A percentile compares a stretch with the other conserved stretches of the same genome.
Evolutionary conservation across 371 early-diverging fungal species (phyloP).

Genomic region (Mortierella sp.): DNA sequence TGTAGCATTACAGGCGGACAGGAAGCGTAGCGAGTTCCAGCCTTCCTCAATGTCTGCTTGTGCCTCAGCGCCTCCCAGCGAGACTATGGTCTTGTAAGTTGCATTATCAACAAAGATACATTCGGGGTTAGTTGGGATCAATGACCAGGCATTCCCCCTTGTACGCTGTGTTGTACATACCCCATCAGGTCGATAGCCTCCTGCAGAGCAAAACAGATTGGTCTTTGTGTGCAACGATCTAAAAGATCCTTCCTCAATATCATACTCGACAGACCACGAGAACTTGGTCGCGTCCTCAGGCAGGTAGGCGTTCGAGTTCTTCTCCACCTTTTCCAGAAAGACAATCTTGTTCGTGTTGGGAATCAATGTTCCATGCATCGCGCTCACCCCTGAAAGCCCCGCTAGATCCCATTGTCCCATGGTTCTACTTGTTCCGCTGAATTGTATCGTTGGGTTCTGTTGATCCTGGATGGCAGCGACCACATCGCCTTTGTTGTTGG

Average conservation of each 20-base stretch:
- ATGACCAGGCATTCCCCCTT: slow-evolving; percentile 34
- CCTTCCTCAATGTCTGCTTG: slow-evolving; percentile 49
- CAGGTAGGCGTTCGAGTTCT: slow-evolving; percentile 24
- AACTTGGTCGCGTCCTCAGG: slow-evolving; percentile 34
- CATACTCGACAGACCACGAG: slow-evolving; percentile 64
- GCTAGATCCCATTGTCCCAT: slow-evolving; percentile 54
- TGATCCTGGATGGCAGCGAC: not conserved
- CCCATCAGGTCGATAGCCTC: slow-evolving; percentile 62
- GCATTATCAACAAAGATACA: not conserved
- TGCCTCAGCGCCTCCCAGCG: slow-evolving; percentile 56
- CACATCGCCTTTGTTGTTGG: not conserved
- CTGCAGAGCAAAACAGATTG: slow-evolving; percentile 73
- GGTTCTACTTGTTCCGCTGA: slow-evolving; percentile 26
- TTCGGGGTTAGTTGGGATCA: too few relatives aligned
- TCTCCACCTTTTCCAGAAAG: slow-evolving; percentile 49
- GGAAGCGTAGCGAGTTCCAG: slow-evolving; percentile 65
- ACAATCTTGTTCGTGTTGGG: slow-evolving; percentile 54
- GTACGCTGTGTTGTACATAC: slow-evolving; percentile 57
- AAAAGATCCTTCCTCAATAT: slow-evolving; percentile 60
- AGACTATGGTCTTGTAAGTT: slow-evolving; percentile 31
- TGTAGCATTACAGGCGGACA: slow-evolving; percentile 59
- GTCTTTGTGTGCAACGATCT: slow-evolving; percentile 60
- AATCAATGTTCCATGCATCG: slow-evolving; percentile 51
- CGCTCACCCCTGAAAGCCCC: slow-evolving; percentile 50
- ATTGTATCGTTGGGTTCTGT: not conserved